Base-by-base conservation (phyloP, 1,284 basidiomycete genomes). In the Ceratobasidium sp. region DNA sequence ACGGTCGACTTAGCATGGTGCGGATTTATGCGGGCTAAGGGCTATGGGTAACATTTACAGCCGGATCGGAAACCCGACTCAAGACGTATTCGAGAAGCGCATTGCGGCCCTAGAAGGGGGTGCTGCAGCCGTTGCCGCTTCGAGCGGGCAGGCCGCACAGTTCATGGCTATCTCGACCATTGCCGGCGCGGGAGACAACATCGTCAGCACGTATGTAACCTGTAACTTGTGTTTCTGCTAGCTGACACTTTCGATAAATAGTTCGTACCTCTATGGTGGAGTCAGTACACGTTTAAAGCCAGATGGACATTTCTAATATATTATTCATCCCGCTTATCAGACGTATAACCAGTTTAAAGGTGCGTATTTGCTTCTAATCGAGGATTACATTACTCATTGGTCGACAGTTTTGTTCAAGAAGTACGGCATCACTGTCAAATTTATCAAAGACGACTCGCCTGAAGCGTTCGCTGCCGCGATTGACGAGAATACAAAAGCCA, bases 331-430 rank as follows among this genome's bases (percentile, higher is more conserved):
- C n/a, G n/a, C 77, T 77, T 75, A 74, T 34, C 77, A 87, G 87
- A 94, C 92, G 3, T 95, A 91, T 83, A 96, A 96, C 78, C 93
- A 95, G 79, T 90, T 96, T 83, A 95, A 94, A 85, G 89, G 89
- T 87, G 65, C 12, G 78, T 75, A n/a, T 48, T 52, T 23, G 28
- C n/a, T 10, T 12, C 39, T 72, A 60, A 67, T 75, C 43, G 30
- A 43, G 36, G 5, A 21, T 12, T 14, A 9, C 12, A 26, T 26
- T 34, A 14, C 23, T 39, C 12, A 59, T 59, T 36, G 18, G 18
- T 43, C 39, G 74, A 74, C 78, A 89, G 92, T 93, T 30, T 89
- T 87, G 34, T 85, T 93, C 80, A 91, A 91, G 79, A 90, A 91
- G 76, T 92, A 87, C 76, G 91, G 90, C 43, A 93, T 96, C 75